Conservation (phyloP, 306 rosid genomes). For the Corylus americana region DNA sequence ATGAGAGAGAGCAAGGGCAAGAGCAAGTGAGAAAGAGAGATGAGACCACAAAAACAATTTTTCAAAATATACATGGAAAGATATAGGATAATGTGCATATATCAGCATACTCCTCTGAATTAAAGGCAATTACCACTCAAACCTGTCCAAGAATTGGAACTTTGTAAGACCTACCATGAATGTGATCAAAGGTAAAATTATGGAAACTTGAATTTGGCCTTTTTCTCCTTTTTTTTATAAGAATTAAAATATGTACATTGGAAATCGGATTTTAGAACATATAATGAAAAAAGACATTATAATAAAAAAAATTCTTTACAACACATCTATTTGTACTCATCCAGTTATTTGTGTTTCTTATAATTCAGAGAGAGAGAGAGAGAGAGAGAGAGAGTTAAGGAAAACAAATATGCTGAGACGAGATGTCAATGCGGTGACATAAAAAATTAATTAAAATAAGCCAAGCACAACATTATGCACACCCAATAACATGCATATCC, state of each 20-base stretch:
- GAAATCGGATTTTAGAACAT: background rate
- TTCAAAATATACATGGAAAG: background rate
- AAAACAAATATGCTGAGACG: background rate
- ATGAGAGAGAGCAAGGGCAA: too few relatives aligned
- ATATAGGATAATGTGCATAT: background rate
- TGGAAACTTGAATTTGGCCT: background rate
- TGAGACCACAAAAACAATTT: background rate
- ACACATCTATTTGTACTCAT: background rate
- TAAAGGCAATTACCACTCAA: background rate
- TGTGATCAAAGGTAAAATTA: background rate
- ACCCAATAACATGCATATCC: slow-evolving; percentile 1
- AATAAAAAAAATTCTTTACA: background rate
- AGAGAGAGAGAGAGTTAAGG: background rate
- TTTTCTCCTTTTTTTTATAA: background rate
- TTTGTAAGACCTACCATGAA: background rate
- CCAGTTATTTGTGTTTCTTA: background rate
- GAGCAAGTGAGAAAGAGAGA: background rate
- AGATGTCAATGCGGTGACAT: background rate
- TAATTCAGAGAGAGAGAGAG: background rate
- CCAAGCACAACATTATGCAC: background rate
- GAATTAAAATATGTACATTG: background rate
- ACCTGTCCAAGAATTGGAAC: background rate
- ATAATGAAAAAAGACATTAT: background rate
- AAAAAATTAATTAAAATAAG: background rate
- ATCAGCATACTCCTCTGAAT: background rate